Evolutionary conservation across 768 basidiomycete genomes (phyloP).

Genomic region (Leccinum subtestaceum): DNA sequence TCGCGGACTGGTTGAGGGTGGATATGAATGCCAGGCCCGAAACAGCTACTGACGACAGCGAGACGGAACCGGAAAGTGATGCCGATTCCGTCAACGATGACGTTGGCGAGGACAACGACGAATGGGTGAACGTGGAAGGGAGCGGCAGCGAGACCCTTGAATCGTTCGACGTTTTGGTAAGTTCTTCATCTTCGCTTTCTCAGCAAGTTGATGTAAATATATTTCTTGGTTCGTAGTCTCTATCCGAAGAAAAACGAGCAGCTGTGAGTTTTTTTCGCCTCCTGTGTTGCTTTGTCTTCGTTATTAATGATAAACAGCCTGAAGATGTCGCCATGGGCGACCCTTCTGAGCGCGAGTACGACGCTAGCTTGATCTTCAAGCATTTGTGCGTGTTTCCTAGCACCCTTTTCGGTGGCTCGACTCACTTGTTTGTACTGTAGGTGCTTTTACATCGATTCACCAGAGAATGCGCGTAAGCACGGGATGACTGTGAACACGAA

Average conservation of each 20-base stretch:
- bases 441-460: constrained; percentile 86
- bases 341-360: constrained; percentile 71
- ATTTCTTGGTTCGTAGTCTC: constrained; percentile 4
- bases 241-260: constrained; percentile 5
- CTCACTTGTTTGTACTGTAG: constrained; percentile 36
- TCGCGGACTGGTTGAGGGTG: constrained; percentile 63
- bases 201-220: background rate
- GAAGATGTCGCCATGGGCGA: constrained; percentile 69
- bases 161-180: constrained; percentile 14
- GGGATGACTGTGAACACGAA: constrained; percentile 57
- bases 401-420: background rate
- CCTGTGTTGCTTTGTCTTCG: background rate
- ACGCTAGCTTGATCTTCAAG: constrained; percentile 73
- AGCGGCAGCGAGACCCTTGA: constrained; percentile 25
- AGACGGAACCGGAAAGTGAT: constrained; percentile 60
- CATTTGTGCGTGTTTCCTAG: constrained; percentile 58
- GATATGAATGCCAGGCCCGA: constrained; percentile 30
- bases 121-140: constrained; percentile 36
- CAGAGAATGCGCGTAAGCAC: constrained; percentile 65
- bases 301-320: constrained; percentile 6
- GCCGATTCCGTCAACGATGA: constrained; percentile 69
- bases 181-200: background rate
- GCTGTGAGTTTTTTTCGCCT: background rate
- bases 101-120: constrained; percentile 32
- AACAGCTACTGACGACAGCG: constrained; percentile 28